Conservation (phyloP, 768 basidiomycete genomes). For the Collybia nuda region DNA sequence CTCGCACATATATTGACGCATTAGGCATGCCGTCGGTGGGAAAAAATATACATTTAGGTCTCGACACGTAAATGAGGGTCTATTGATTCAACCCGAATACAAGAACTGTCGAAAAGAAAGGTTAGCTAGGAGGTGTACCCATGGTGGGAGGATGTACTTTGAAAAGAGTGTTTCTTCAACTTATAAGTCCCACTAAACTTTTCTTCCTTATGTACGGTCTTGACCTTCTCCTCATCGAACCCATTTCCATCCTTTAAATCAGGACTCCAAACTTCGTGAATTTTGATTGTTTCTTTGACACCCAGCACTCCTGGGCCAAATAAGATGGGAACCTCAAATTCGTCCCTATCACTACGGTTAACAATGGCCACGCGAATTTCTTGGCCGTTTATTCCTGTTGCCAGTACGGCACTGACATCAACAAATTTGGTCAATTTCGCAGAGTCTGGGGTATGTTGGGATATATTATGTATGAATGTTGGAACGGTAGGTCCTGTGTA, state of each 20-base stretch:
- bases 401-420: conserved; percentile 48
- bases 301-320: conserved; percentile 29
- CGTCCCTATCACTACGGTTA: conserved; percentile 43
- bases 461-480: conserved; percentile 44
- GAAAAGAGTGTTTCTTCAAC: conserved; percentile 49
- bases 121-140: background rate
- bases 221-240: conserved; percentile 42
- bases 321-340: conserved; percentile 35
- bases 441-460: conserved; percentile 27
- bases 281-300: conserved; percentile 27
- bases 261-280: conserved; percentile 53
- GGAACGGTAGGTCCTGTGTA: conserved; percentile 52
- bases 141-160: conserved; percentile 24
- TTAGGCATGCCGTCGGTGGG: too few species aligned
- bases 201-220: conserved; percentile 25
- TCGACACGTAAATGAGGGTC: too few species aligned
- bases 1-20: background rate
- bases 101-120: conserved; percentile 1
- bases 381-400: conserved; percentile 17
- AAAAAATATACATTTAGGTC: too few species aligned
- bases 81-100: conserved; percentile 3
- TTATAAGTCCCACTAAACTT: conserved; percentile 33
- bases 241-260: conserved; percentile 41
- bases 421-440: conserved; percentile 41
- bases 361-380: conserved; percentile 53